These are phyloP conservation scores for Hemileccinum rubropunctum DNA, from an alignment of 768 basidiomycete genomes.

Conservation along the genomic window DNA sequence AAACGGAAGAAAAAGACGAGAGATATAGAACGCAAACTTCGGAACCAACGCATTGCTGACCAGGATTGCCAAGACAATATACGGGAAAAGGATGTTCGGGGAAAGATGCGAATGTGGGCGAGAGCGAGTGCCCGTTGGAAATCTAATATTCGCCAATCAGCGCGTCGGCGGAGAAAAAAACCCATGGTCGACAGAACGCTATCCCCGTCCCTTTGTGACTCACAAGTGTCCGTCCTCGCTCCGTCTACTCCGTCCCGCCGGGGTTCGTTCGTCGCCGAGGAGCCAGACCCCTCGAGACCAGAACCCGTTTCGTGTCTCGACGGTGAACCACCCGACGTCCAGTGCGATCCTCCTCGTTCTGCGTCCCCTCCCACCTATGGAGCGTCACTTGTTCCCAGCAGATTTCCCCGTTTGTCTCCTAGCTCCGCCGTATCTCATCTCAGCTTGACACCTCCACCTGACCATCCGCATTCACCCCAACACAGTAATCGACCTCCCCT, in stretches of 20 bases:
- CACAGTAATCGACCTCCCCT: not conserved
- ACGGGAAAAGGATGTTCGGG: constrained; percentile 45
- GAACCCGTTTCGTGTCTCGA: not conserved
- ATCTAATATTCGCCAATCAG: constrained; percentile 56
- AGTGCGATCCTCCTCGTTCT: constrained; percentile 20
- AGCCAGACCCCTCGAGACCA: constrained; percentile 5
- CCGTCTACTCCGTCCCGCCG: constrained; percentile 23
- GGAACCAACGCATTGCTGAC: constrained; percentile 23
- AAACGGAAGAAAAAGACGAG: constrained; percentile 33
- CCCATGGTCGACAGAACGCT: constrained; percentile 8
- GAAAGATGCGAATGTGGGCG: constrained; percentile 60
- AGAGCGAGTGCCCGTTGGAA: constrained; percentile 69
- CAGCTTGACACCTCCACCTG: constrained; percentile 13
- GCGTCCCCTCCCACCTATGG: constrained; percentile 47
- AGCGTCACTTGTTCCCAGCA: constrained; percentile 19
- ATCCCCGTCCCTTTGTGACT: constrained; percentile 19
- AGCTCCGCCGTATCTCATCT: constrained; percentile 4
- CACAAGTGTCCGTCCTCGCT: constrained; percentile 4
- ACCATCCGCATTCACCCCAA: constrained; percentile 5
- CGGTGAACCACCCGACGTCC: not conserved
- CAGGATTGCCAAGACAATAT: constrained; percentile 29
- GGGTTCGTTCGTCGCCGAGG: constrained; percentile 25
- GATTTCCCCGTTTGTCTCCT: constrained; percentile 7
- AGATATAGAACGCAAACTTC: constrained; percentile 55
- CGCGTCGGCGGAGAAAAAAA: constrained; percentile 50